Base-by-base conservation (phyloP, 805 yeast genomes). In the Cyberlindnera saturnus region DNA sequence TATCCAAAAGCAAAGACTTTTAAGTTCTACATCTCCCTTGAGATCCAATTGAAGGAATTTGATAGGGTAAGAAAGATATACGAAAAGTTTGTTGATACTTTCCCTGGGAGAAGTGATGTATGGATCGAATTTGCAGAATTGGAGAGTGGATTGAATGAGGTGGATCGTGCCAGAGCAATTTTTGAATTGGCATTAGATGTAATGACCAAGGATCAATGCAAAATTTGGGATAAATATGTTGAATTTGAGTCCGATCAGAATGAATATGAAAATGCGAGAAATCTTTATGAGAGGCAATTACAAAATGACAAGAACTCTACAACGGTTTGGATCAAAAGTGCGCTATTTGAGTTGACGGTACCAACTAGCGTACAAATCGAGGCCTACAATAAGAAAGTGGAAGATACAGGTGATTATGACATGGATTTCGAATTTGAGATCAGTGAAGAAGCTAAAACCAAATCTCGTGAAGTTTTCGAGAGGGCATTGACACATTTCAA, bases 31-130 rank as follows among this genome's bases (percentile, higher is more conserved):
- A 81, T 91, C 38, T 67, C 64, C 1, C 50, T 89, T 31, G 97
- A 91, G 57, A 67, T 66, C 32, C 65, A 70, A 41, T 60, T 90
- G 37, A 85, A 84, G 32, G 93, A 89, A 53, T 85, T 85, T 69
- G 95, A 84, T 47, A 64, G 96, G 31, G 89, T 83, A 7, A 66
- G 98, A 29, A 79, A 67, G 57, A 56, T 93, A 3, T 88, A 79
- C 58, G 86, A 81, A 49, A 81, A 77, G 55, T 76, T 74, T 65
- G 49, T 86, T n/a, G 82, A 78, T 49, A 50, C 57, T 2, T 72
- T 66, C 49, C 72, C 81, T 0, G 44, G 49, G 3, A 47, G 67
- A 7, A 55, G 69, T 1, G 56, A 62, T 4, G 68, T 75, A 0
- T 81, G 97, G 82, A 54, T 74, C 3, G 71, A 73, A 5, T 89